phyloP scores from a whole-genome alignment of 108 stramenopile species.

The Skeletonema costatum region DNA sequence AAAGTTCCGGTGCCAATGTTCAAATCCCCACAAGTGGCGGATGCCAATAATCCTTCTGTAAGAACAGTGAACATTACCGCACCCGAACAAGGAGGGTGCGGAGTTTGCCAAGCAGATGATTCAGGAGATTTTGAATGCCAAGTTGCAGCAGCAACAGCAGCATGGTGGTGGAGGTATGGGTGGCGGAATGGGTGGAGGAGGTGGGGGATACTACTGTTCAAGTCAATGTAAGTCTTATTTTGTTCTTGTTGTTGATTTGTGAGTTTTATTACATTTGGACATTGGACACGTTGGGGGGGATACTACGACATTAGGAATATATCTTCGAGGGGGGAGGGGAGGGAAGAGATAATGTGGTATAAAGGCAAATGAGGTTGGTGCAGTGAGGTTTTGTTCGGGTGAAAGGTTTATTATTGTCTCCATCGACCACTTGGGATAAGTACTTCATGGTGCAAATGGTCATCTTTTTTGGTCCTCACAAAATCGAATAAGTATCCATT shows the following conservation, averaged over 20 bases:
- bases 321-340: background rate
- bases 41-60: conserved; percentile 64
- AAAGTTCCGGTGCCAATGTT: conserved; percentile 86
- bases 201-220: conserved; percentile 62
- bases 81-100: conserved; percentile 78
- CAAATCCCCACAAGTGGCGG: conserved; percentile 91
- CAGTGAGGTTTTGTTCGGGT: background rate
- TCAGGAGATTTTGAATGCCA: conserved; percentile 43
- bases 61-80: conserved; percentile 84
- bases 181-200: background rate
- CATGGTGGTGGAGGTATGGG: conserved; percentile 19
- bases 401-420: background rate
- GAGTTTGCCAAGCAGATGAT: conserved; percentile 72
- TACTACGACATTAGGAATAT: background rate
- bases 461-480: conserved; percentile 18
- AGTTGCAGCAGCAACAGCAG: conserved; percentile 12
- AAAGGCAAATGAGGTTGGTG: background rate
- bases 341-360: background rate
- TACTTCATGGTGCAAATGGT: conserved; percentile 15
- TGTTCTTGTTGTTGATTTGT: background rate
- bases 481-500: background rate
- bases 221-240: conserved; percentile 61
- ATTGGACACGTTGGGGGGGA: background rate
- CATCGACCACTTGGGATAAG: background rate
- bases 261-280: background rate